A percentile compares a stretch with the other conserved stretches of the same genome.
phyloP scores from a whole-genome alignment of 2,329 filamentous ascomycete genomes.

The Coniochaeta sp. region DNA sequence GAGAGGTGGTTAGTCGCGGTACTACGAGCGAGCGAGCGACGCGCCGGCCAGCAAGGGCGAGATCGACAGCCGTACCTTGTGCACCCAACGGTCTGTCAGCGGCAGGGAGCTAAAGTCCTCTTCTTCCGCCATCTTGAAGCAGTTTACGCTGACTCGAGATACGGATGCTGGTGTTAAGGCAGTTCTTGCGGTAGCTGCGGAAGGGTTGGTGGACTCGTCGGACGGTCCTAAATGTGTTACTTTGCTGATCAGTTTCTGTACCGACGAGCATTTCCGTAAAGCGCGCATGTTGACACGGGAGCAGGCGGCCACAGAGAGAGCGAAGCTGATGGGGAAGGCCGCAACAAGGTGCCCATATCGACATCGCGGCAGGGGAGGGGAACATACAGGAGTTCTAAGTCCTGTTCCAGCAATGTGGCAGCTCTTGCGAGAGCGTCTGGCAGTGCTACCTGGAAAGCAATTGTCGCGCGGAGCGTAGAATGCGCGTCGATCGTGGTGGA shows the following conservation, averaged over 20 bases:
- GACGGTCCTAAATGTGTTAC: conserved; percentile 7
- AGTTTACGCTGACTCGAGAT: conserved; percentile 2
- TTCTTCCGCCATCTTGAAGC: conserved; percentile 66
- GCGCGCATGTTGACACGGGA: conserved; percentile 7
- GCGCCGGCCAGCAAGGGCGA: not conserved
- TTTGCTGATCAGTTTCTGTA: conserved; percentile 14
- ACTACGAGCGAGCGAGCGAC: not conserved
- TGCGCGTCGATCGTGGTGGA: not conserved
- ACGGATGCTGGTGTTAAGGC: not conserved
- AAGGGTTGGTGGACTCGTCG: not conserved
- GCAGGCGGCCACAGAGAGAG: not conserved
- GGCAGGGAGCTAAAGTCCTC: conserved; percentile 78
- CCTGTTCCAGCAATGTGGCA: not conserved
- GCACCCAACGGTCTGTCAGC: conserved; percentile 70
- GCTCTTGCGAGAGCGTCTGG: not conserved
- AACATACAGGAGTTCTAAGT: conserved; percentile 5
- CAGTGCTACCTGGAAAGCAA: not conserved
- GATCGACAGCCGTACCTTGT: conserved; percentile 53
- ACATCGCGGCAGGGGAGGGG: not conserved
- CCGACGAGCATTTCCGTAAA: conserved; percentile 4
- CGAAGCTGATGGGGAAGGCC: not conserved
- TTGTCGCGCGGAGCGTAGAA: not conserved
- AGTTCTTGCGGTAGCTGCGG: not conserved
- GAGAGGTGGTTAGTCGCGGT: conserved; percentile 1
- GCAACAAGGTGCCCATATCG: not conserved